Conservation (phyloP, 2,329 filamentous ascomycete species). For the Clarireedia monteithiana region DNA sequence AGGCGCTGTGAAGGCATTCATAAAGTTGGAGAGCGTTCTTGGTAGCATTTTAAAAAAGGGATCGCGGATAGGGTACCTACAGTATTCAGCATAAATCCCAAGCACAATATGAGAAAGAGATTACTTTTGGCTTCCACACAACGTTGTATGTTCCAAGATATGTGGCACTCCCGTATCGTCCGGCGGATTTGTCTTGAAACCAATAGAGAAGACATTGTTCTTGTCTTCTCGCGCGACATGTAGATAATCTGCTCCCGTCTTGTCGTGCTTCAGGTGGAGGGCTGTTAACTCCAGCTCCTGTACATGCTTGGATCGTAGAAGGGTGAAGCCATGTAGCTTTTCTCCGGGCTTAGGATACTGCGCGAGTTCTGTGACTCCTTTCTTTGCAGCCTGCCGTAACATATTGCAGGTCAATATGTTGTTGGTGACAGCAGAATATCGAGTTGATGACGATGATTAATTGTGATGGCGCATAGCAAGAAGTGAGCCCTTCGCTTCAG, state of each 20-base stretch:
- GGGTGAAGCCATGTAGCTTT: conserved; percentile 86
- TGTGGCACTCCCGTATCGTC: conserved; percentile 95
- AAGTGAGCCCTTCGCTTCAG: conserved; percentile 4
- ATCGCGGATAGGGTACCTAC: conserved; percentile 89
- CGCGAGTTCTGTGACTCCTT: conserved; percentile 67
- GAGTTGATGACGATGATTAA: neutral
- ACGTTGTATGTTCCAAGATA: conserved; percentile 93
- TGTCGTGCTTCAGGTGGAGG: conserved; percentile 83
- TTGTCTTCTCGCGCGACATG: conserved; percentile 91
- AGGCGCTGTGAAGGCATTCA: conserved; percentile 96
- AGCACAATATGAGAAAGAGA: conserved; percentile 16
- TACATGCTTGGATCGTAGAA: conserved; percentile 83
- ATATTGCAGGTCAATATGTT: conserved; percentile 29
- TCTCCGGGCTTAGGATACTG: conserved; percentile 73
- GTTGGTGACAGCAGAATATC: neutral
- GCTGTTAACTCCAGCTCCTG: conserved; percentile 91
- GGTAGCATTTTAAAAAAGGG: conserved; percentile 99
- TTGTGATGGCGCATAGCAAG: neutral
- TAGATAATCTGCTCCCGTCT: conserved; percentile 91
- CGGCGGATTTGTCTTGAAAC: conserved; percentile 97
- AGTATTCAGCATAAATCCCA: conserved; percentile 25
- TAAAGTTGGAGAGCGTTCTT: conserved; percentile 96
- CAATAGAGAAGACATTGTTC: conserved; percentile 99
- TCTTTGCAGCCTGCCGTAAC: conserved; percentile 40
- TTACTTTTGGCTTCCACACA: conserved; percentile 91